phyloP scores from a whole-genome alignment of 2,329 filamentous ascomycete genomes.

The Rhytidhysteron rufulum region DNA sequence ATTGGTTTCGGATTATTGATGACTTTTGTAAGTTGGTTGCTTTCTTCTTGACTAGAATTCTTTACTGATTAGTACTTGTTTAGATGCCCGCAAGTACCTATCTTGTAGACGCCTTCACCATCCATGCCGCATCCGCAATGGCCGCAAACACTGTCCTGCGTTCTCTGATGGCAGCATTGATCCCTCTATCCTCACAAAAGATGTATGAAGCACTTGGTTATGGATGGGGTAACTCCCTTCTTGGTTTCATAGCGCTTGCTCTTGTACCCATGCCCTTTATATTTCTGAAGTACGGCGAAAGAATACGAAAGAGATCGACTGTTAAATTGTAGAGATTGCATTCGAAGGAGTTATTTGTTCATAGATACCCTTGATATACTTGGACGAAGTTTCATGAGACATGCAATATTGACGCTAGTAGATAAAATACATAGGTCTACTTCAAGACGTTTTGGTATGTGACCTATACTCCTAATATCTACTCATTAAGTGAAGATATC shows the following conservation, averaged over 20 bases:
- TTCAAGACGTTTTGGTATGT: no score
- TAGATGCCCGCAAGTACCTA: slow-evolving; percentile 33
- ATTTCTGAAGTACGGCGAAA: slow-evolving; percentile 32
- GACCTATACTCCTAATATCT: no score
- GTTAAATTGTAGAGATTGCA: slow-evolving; percentile 12
- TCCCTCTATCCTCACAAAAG: slow-evolving; percentile 37
- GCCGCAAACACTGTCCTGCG: slow-evolving; percentile 39
- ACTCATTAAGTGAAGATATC: no score
- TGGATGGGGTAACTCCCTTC: slow-evolving; percentile 37
- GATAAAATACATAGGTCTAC: no score
- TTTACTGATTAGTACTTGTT: not conserved
- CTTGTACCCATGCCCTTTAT: slow-evolving; percentile 33
- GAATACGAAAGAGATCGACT: slow-evolving; percentile 22
- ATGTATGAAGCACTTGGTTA: slow-evolving; percentile 38
- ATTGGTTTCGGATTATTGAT: slow-evolving; percentile 34
- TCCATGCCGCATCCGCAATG: slow-evolving; percentile 35
- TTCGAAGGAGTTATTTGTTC: no score
- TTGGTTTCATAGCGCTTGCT: slow-evolving; percentile 30
- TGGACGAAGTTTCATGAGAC: no score
- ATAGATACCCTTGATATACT: no score
- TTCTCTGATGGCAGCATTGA: slow-evolving; percentile 33
- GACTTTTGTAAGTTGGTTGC: slow-evolving; percentile 7
- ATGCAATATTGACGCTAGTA: no score
- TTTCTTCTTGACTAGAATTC: not conserved
- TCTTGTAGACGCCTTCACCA: slow-evolving; percentile 27